phyloP scores from a whole-genome alignment of 1,139 yeast genomes.

The Schwanniomyces etchellsii region DNA sequence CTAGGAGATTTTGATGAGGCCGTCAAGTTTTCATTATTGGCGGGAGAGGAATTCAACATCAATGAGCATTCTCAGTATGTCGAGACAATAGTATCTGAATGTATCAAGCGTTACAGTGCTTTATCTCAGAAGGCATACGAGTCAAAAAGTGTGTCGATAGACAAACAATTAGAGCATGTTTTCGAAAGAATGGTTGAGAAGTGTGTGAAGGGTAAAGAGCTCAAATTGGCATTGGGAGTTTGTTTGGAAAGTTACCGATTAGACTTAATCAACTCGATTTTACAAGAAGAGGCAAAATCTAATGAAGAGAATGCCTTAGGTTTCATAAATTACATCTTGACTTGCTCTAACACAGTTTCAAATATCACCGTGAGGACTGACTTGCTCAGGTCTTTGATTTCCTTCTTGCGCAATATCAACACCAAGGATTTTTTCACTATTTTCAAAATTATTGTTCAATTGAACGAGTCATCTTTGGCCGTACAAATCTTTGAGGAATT shows the following conservation, averaged over 20 bases:
- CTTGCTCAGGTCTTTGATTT: constrained; percentile 59
- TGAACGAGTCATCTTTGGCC: constrained; percentile 73
- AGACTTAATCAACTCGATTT: constrained; percentile 68
- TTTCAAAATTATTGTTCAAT: constrained; percentile 82
- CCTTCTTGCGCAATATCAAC: constrained; percentile 51
- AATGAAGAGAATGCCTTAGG: constrained; percentile 44
- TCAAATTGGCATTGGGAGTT: constrained; percentile 82
- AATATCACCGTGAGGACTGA: constrained; percentile 61
- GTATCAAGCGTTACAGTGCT: constrained; percentile 76
- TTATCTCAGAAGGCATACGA: constrained; percentile 52
- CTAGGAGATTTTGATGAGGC: constrained; percentile 92
- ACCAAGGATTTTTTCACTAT: constrained; percentile 77
- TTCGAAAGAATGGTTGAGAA: constrained; percentile 85
- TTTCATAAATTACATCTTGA: constrained; percentile 69
- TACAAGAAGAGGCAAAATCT: constrained; percentile 38
- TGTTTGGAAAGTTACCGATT: constrained; percentile 84
- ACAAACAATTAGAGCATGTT: constrained; percentile 57
- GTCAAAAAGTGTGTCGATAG: constrained; percentile 40
- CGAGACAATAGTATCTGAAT: constrained; percentile 90
- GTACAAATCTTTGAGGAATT: constrained; percentile 60
- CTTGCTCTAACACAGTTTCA: constrained; percentile 61
- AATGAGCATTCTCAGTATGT: constrained; percentile 77
- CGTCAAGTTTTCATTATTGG: constrained; percentile 80
- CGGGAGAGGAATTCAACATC: constrained; percentile 76
- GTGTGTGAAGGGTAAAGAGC: constrained; percentile 68